These are phyloP conservation scores for Arabidopsis lyrata DNA, from an alignment of 441 rosid species.

Conservation along the genomic window DNA sequence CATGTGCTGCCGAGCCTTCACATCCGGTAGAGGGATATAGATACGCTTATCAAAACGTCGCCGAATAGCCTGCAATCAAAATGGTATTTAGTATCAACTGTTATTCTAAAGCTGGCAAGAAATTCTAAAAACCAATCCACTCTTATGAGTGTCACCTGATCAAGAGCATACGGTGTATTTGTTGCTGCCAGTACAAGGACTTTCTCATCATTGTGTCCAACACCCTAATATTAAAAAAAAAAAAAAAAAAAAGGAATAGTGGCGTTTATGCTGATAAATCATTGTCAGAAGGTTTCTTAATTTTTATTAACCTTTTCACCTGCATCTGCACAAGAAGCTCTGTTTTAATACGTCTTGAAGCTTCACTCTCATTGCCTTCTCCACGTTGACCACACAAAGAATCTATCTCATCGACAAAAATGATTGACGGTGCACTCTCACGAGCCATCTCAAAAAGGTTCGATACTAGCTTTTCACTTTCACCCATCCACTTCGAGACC, in stretches of 20 bases:
- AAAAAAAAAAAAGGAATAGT: constrained; percentile 17
- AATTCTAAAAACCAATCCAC: constrained; percentile 30
- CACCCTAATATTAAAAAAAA: constrained; percentile 66
- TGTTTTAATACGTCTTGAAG: constrained; percentile 97
- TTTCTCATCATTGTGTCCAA: constrained; percentile 89
- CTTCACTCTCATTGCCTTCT: constrained; percentile 99
- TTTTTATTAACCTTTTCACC: constrained; percentile 50
- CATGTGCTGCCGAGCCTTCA: constrained; percentile 95
- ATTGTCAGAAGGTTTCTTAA: constrained; percentile 3
- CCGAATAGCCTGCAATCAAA: constrained; percentile 79
- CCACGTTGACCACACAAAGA: constrained; percentile 98
- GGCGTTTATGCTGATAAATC: neutral
- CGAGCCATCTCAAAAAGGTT: constrained; percentile 99
- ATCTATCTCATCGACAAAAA: constrained; percentile 95
- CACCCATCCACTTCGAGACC: constrained; percentile 99
- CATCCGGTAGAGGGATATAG: constrained; percentile 96
- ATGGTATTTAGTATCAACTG: constrained; percentile 35
- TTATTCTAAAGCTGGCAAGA: constrained; percentile 26
- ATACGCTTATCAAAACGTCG: constrained; percentile 99
- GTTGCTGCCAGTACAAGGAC: constrained; percentile 99
- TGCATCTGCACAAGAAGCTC: constrained; percentile 99
- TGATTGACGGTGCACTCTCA: constrained; percentile 96
- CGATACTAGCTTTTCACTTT: constrained; percentile 96
- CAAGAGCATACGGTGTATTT: constrained; percentile 94
- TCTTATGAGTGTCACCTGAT: constrained; percentile 63